These are phyloP conservation scores for Amanita pseudoporphyria DNA, from an alignment of 768 basidiomycete species.

Conservation along the genomic window DNA sequence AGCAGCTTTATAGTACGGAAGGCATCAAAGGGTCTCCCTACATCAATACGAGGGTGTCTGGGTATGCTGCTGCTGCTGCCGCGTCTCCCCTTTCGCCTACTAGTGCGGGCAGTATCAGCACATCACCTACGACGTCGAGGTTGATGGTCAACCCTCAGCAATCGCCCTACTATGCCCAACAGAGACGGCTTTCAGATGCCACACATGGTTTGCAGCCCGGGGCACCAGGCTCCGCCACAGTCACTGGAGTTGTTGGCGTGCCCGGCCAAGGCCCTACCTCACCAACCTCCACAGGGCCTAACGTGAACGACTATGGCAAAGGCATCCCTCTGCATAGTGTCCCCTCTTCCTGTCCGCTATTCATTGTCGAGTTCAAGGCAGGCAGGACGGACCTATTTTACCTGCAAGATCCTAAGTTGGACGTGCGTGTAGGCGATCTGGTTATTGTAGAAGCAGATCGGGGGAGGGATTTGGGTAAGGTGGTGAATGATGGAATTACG, in stretches of 20 bases:
- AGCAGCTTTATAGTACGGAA: conserved; percentile 14
- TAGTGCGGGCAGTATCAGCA: conserved; percentile 9
- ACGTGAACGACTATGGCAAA: conserved; percentile 63
- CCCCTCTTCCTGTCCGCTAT: conserved; percentile 80
- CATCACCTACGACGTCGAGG: conserved; percentile 38
- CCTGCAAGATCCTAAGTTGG: conserved; percentile 51
- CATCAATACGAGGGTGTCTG: conserved; percentile 31
- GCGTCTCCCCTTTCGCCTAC: conserved; percentile 5
- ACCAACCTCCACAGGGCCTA: conserved; percentile 4
- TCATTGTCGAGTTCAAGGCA: conserved; percentile 96
- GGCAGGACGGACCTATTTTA: conserved; percentile 95
- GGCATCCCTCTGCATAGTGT: conserved; percentile 84
- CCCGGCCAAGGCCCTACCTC: not conserved
- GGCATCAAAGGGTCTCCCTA: conserved; percentile 18
- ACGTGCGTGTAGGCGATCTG: conserved; percentile 76
- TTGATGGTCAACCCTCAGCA: conserved; percentile 34
- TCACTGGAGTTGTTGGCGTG: not conserved
- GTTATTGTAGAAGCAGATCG: conserved; percentile 97
- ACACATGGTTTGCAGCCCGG: conserved; percentile 10
- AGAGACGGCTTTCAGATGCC: conserved; percentile 32
- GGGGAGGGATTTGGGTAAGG: conserved; percentile 87
- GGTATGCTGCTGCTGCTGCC: conserved; percentile 16
- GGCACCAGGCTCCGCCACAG: conserved; percentile 15
- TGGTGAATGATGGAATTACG: conserved; percentile 87
- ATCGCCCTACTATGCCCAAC: conserved; percentile 33